Percentiles rank a stretch among this genome's conserved stretches.
Evolutionary conservation across 2,329 filamentous ascomycete genomes (phyloP).

Genomic region (Davidsoniella neocaledoniae): DNA sequence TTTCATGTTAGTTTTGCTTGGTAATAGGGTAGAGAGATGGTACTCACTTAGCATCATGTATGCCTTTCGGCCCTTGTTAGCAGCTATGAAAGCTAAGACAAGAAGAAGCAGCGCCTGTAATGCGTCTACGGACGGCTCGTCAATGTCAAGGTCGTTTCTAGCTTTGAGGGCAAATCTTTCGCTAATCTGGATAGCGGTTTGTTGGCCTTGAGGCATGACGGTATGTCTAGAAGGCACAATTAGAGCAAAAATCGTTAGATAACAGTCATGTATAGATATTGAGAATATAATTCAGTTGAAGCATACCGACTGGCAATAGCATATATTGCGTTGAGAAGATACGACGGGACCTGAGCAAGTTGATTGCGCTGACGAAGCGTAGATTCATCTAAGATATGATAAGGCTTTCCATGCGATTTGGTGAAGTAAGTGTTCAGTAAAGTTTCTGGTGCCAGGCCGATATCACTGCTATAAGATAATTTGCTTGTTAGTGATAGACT

Average conservation of each 20-base stretch:
- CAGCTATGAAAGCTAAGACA: constrained; percentile 57
- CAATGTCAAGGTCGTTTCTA: constrained; percentile 54
- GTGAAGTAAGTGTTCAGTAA: constrained; percentile 66
- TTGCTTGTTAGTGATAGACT: constrained; percentile 4
- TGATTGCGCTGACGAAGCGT: constrained; percentile 56
- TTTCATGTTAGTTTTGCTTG: background rate
- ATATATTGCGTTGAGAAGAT: constrained; percentile 39
- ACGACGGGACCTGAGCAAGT: constrained; percentile 44
- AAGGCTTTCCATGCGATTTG: constrained; percentile 67
- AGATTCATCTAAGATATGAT: constrained; percentile 64
- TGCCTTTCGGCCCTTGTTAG: constrained; percentile 66
- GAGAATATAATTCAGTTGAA: background rate
- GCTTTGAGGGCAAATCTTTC: constrained; percentile 58
- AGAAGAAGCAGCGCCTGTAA: constrained; percentile 62
- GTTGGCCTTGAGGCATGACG: too few species aligned
- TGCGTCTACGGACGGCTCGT: constrained; percentile 65
- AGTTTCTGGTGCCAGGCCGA: constrained; percentile 26
- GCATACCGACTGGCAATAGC: constrained; percentile 45
- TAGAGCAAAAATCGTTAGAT: constrained; percentile 7
- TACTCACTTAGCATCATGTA: constrained; percentile 66
- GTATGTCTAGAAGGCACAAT: background rate
- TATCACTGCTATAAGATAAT: constrained; percentile 13
- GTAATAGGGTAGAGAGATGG: background rate
- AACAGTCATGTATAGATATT: constrained; percentile 3
- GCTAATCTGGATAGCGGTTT: constrained; percentile 35